Base-by-base conservation (phyloP, 1,284 basidiomycete genomes). In the Entoloma clypeatum region DNA sequence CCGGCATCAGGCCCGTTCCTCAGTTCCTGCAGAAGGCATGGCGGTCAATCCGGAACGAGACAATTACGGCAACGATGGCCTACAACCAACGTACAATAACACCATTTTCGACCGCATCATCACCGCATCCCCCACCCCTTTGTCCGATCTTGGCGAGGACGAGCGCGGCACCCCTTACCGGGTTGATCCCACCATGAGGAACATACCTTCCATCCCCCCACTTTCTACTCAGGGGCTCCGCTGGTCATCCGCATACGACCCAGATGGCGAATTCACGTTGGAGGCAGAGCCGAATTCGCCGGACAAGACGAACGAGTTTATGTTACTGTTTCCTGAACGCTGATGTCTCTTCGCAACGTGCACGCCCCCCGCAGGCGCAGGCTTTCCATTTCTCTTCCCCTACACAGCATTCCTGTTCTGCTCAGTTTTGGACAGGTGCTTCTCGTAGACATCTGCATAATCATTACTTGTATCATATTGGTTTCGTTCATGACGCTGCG, bases 61-160 rank as follows among this genome's bases (percentile, higher is more conserved):
- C 30, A n/a, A 13, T 14, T 35, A 30, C 2, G 32, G 31, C 6
- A 21, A 37, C 9, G 29, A 36, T 18, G 25, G 25, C 5, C 30
- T 21, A 27, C 27, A 13, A 3, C 38, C 21, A 31, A 29, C 34
- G 7, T 41, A 41, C 39, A 37, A 39, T 17, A 28, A 24, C 13
- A 43, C 45, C 2, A 36, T 57, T 10, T 45, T 55, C 25, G 54
- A 58, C 39, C 45, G 54, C 22, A 37, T 50, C 14, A 44, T 56
- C 28, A 58, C 54, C 9, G 40, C 54, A 1, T 58, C 54, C 0
- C 57, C 51, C 7, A 54, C 45, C 19, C 52, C 47, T 1, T 45
- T 52, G 1, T 49, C 54, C 1, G 53, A 59, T 13, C 39, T 36
- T 9, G 52, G 46, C 9, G 52, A 49, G 5, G 45, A 44, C 7